Conservation (phyloP, 352 stramenopile genomes). For the Discostella stelligera region DNA sequence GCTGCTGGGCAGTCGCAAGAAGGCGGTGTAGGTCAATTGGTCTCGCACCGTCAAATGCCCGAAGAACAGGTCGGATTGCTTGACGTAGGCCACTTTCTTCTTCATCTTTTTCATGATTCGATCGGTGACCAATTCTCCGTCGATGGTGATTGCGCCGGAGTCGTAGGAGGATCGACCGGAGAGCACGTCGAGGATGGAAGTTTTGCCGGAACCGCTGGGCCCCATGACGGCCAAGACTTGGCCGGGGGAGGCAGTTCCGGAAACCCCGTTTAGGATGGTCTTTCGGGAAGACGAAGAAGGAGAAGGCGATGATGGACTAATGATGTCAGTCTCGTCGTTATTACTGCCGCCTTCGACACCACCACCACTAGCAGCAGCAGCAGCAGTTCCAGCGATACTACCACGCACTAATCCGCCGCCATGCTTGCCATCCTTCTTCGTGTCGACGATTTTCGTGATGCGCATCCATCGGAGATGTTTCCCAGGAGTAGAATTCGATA, state of each 20-base stretch:
- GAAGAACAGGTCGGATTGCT: slow-evolving; percentile 88
- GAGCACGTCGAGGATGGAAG: slow-evolving; percentile 69
- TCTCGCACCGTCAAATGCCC: slow-evolving; percentile 87
- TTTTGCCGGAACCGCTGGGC: slow-evolving; percentile 64
- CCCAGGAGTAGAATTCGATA: background rate
- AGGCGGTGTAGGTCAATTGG: slow-evolving; percentile 81
- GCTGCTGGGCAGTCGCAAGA: slow-evolving; percentile 78
- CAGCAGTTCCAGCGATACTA: slow-evolving; percentile 40
- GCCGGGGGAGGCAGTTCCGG: slow-evolving; percentile 59
- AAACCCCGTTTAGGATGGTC: slow-evolving; percentile 65
- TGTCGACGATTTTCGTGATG: slow-evolving; percentile 58
- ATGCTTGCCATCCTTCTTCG: slow-evolving; percentile 43
- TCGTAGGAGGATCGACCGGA: slow-evolving; percentile 58
- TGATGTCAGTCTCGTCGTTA: no score
- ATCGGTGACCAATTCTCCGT: slow-evolving; percentile 47
- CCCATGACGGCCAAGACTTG: slow-evolving; percentile 76
- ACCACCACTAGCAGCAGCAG: background rate
- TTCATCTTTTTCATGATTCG: slow-evolving; percentile 68
- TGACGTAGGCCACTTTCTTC: slow-evolving; percentile 84
- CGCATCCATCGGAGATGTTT: slow-evolving; percentile 58
- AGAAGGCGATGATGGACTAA: no score
- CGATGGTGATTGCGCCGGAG: slow-evolving; percentile 58
- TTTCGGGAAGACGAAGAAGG: slow-evolving; percentile 4
- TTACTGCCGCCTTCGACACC: no score
- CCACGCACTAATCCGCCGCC: slow-evolving; percentile 49